A percentile compares a stretch with the other conserved stretches of the same genome.
Conservation (phyloP, 129 eudicot genomes). For the Centella asiatica region DNA sequence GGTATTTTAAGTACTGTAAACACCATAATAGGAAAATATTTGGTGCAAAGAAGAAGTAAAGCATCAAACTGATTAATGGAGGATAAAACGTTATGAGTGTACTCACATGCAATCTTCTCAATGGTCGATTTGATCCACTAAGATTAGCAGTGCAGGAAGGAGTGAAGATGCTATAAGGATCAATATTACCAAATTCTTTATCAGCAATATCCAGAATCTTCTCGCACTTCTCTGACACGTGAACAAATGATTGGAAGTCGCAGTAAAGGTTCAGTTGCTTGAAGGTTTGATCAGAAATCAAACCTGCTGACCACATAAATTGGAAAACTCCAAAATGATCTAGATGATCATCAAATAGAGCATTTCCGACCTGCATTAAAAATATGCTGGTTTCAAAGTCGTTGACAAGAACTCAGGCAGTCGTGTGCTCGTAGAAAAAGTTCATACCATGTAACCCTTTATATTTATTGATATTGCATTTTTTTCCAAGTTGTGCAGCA, state of each 20-base stretch:
- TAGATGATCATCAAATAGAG: constrained; percentile 61
- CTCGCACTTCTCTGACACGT: constrained; percentile 42
- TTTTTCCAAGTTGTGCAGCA: constrained; percentile 40
- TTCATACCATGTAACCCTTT: constrained; percentile 83
- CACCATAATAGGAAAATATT: background rate
- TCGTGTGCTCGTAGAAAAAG: background rate
- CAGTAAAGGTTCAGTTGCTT: constrained; percentile 54
- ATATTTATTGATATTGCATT: constrained; percentile 42
- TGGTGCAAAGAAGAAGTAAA: background rate
- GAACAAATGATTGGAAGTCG: constrained; percentile 50
- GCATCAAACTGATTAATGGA: background rate
- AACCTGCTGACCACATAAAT: constrained; percentile 81
- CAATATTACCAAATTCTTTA: constrained; percentile 78
- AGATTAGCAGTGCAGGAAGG: constrained; percentile 68
- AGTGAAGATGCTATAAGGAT: constrained; percentile 85
- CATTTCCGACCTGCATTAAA: constrained; percentile 83
- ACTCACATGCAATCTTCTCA: constrained; percentile 69
- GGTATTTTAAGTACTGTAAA: no score
- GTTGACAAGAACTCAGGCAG: background rate
- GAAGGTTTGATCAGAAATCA: constrained; percentile 90
- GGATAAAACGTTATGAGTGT: background rate
- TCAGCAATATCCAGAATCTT: constrained; percentile 39
- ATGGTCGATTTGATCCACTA: constrained; percentile 24
- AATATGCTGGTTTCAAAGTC: background rate
- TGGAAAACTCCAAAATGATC: constrained; percentile 83